Base-by-base conservation (phyloP, 306 rosid species). In the Castanospermum australe region DNA sequence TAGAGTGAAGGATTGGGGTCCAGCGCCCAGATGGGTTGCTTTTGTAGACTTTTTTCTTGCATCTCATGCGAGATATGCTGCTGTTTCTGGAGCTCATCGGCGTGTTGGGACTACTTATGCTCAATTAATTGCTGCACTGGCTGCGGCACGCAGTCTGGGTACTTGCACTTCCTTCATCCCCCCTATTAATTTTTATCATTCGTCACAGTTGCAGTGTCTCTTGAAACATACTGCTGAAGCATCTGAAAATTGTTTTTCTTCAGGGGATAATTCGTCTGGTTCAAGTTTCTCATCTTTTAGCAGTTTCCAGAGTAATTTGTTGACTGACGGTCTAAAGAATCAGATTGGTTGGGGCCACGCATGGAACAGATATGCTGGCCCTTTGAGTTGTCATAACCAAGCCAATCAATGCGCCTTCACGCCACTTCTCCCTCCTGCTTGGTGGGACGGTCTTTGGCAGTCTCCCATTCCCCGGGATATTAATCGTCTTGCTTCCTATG, bases 21-120 rank as follows among this genome's bases (percentile, higher is more conserved):
- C 99, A 1, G 94, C 99, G 17, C 99, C 99, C 32, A 90, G 99
- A 85, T 92, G 97, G 99, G 99, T 94, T 82, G 99, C 97, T 44
- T 94, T 94, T 87, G 99, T 94, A 33, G 97, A 94, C 76, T 94
- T 94, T 83, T 94, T 94, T 82, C 97, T 94, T 30, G 99, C 99
- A 18, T 88, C 99, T 41, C 93, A 90, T 0, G 97, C 99, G 57
- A 91, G 84, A 67, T 82, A 87, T 85, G 97, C 91, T 36, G 90
- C 87, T 67, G 83, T 92, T 38, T 91, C 99, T 1, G 99, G 97
- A 75, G 99, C 99, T 79, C 97, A 94, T 52, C 66, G 94, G 70
- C 99, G 97, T 60, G 92, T 94, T 60, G 99, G 97, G 76, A 94
- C 99, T 55, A 94, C 99, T 28, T 94, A 94, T 85, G 99, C 99